Base-by-base conservation (phyloP, 2,329 filamentous ascomycete genomes). In the Cordyceps farinosa region DNA sequence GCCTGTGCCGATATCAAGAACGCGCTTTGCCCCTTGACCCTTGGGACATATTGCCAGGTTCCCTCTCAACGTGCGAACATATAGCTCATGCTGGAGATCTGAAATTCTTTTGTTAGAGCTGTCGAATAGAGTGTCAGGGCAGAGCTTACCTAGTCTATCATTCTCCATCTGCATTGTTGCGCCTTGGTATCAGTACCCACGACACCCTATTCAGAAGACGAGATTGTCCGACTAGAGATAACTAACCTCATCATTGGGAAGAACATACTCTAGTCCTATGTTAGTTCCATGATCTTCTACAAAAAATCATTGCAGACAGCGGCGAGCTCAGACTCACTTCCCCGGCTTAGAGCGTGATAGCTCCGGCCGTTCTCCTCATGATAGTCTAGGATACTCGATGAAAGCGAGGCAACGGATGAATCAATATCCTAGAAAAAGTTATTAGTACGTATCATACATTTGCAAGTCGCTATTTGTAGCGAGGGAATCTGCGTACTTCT, bases 1-100 rank as follows among this genome's bases (percentile, higher is more conserved):
- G 0, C 80, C 80, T 1, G 79, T 82, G n/a, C 80, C 80, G 32
- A 80, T 68, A 68, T 84, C 81, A 1, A 84, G 71, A 8, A 77
- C 71, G 4, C 70, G 72, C 6, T 22, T 45, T 22, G 42, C 42
- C 8, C 42, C 42, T 22, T 45, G 42, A 10, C 64, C 56, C 3
- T 67, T 57, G 0, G 76, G 76, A 1, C 67, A 68, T 0, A 70
- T 47, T 44, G 67, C 71, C 0, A 77, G 68, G 48, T 71, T 72
- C 11, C 70, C 69, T 1, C 71, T 69, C 17, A 75, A 67, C 0
- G 74, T 77, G 13, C 78, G 65, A 0, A 66, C 58, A 40, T 74
- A 75, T 0, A 76, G 65, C 32, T 76, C 70, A 61, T 78, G 76
- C 65, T 78, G 75, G 0, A 78, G 42, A 45, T 45, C 42, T 45